Percentiles rank a stretch among this genome's conserved stretches.
phyloP scores from a whole-genome alignment of 345 rosid species.

The Hypericum perforatum region DNA sequence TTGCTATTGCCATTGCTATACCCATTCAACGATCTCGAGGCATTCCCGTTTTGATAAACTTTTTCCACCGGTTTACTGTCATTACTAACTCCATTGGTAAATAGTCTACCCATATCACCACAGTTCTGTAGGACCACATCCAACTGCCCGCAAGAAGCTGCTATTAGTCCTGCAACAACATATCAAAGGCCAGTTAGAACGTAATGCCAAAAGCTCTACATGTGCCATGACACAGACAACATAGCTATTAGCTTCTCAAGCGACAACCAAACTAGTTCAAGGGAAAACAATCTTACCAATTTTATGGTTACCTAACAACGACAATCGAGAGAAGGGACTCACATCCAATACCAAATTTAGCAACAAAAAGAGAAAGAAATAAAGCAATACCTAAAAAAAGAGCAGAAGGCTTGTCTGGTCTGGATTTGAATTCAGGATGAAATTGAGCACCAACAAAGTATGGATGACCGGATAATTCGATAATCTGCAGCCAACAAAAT shows the following conservation, averaged over 20 bases:
- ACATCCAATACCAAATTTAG: no score
- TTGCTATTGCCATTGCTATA: slow-evolving; percentile 57
- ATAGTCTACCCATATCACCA: slow-evolving; percentile 22
- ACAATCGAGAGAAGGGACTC: no score
- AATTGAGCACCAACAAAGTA: slow-evolving; percentile 78
- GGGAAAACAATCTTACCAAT: no score
- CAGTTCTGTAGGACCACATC: slow-evolving; percentile 31
- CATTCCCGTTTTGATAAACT: slow-evolving; percentile 38
- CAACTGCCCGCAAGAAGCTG: slow-evolving; percentile 57
- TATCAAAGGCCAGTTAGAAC: not conserved
- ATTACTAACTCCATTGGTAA: slow-evolving; percentile 33
- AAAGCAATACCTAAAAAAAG: slow-evolving; percentile 61
- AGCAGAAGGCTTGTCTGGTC: slow-evolving; percentile 91
- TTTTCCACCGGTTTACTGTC: slow-evolving; percentile 26
- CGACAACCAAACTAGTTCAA: no score
- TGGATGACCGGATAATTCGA: slow-evolving; percentile 64
- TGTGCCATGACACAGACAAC: no score
- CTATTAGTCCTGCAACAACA: slow-evolving; percentile 46
- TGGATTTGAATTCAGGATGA: slow-evolving; percentile 94
- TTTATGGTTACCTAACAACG: no score
- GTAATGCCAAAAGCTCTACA: no score
- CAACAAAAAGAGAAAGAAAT: no score
- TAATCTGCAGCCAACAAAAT: slow-evolving; percentile 34
- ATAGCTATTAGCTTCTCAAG: no score
- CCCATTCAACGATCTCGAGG: slow-evolving; percentile 23